Evolutionary conservation across 164 flowering plant species (phyloP), one percentile per base, ranked within the genome.

Genomic region (Nymphaea colorata): DNA sequence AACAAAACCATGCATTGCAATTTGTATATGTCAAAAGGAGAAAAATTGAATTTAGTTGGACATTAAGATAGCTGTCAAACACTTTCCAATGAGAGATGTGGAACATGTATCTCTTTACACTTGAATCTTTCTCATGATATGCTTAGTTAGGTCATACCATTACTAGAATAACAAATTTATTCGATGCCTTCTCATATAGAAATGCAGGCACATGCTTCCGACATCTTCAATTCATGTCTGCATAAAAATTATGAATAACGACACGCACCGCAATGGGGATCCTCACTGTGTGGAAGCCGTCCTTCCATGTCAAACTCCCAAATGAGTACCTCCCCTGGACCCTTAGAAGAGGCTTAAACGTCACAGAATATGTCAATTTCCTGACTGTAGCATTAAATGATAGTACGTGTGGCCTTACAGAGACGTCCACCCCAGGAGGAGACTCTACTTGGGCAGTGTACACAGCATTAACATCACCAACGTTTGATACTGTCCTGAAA

Each of bases 401-500:
- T 76, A 86, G 73, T 65, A 73, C 51, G 2, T 69, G 41, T 4
- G 93, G 93, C 60, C 73, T 66, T 5, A 87, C 87, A 7, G 43
- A 64, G 43, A 86, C 81, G 8, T 16, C 18, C 41, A 76, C 74
- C 2, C 87, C 87, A 1, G 80, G 69, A 0, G 90, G 93, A 47
- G 84, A 68, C 62, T 80, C 53, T 72, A 86, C 73, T 2, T 64
- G 71, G 44, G 78, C 87, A 51, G 43, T 62, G 67, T 84, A 85
- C 4, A 78, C 64, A 41, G 88, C 82, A 1, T 69, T 47, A 4
- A 55, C 71, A 0, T 79, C 83, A 59, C 89, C 88, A 3, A 84
- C 93, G 66, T 86, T 87, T 47, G 87, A 85, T 3, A 83, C 88
- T 1, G 72, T 78, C 76, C 87, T 84, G 42, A 79, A 67, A 4